Evolutionary conservation across 2,329 filamentous ascomycete species (phyloP), one percentile per base, ranked within the genome.

Genomic region (Monilinia fructigena): DNA sequence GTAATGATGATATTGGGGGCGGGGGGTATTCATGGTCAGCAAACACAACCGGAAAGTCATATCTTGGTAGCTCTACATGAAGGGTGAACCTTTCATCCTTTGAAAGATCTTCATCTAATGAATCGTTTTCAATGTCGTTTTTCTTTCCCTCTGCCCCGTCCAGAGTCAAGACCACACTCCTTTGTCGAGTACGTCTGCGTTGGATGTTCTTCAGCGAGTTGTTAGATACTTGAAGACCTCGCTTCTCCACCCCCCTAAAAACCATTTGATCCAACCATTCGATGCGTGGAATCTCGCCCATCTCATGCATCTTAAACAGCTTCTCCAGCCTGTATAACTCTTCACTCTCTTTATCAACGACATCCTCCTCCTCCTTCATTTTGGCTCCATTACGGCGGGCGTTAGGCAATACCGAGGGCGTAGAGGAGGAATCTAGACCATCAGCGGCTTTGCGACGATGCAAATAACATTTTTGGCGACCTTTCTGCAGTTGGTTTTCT

Each of bases 231-330:
- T 88, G 83, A 3, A 87, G 76, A 28, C 89, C 86, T 67, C 87
- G 83, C 78, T 91, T 95, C 79, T 97, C 94, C 68, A 96, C 89
- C 62, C 90, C 90, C 52, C 94, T 88, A 76, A 96, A 99, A 3
- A 97, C 93, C 72, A 98, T 84, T 74, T 95, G 91, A 77, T 99
- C 95, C 54, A 99, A 85, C 96, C 95, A 99, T 73, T 96, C 92
- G 58, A 97, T 90, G 20, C 93, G 87, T 0, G 92, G 88, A 35
- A 99, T 94, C 76, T 99, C 95, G 23, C 93, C 93, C 90, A 97
- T 96, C 76, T 99, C 96, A 75, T 98, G 95, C 78, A 97, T 96
- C 79, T 99, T 99, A 76, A 99, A 90, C 28, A 98, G 78, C 64
- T 87, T 89, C 75, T 98, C 93, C 72, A 99, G 85, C 23, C 95